phyloP scores from a whole-genome alignment of 768 basidiomycete species.

The Austroboletus festivus region DNA sequence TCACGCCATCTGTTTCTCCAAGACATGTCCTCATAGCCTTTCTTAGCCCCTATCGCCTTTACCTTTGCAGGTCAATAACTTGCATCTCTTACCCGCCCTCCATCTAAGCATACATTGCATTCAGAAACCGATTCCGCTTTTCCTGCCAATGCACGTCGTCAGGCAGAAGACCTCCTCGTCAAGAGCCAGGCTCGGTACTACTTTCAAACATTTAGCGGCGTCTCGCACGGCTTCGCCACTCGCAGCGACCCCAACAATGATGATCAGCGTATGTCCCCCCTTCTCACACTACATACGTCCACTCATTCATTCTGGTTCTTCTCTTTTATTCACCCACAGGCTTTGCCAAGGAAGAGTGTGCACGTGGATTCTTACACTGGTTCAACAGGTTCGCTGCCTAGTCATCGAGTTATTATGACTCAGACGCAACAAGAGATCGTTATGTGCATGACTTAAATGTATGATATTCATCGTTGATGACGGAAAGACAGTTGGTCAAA shows the following conservation, averaged over 20 bases:
- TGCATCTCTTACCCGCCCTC: neutral
- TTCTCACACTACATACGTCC: neutral
- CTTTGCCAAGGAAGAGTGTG: slow-evolving; percentile 61
- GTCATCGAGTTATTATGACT: too few relatives aligned
- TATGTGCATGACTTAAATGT: slow-evolving; percentile 11
- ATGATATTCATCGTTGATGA: slow-evolving; percentile 6
- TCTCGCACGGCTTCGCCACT: slow-evolving; percentile 37
- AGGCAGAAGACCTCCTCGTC: slow-evolving; percentile 54
- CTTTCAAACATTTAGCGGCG: slow-evolving; percentile 52
- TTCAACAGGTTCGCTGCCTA: slow-evolving; percentile 43
- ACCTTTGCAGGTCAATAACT: slow-evolving; percentile 49
- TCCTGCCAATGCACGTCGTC: slow-evolving; percentile 47
- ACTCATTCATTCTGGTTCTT: neutral
- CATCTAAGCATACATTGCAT: neutral
- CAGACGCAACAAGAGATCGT: neutral
- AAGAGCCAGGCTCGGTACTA: slow-evolving; percentile 51
- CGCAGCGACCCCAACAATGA: slow-evolving; percentile 30
- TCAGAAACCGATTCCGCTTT: slow-evolving; percentile 58
- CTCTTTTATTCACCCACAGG: slow-evolving; percentile 33
- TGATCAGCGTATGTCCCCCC: slow-evolving; percentile 16
- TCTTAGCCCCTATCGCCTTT: slow-evolving; percentile 51
- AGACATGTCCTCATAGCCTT: neutral
- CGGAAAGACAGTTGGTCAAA: too few relatives aligned
- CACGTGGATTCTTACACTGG: slow-evolving; percentile 48
- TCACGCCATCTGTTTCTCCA: neutral